Conservation (phyloP, 139 green algal genomes). For the Ostreobium quekettii region DNA sequence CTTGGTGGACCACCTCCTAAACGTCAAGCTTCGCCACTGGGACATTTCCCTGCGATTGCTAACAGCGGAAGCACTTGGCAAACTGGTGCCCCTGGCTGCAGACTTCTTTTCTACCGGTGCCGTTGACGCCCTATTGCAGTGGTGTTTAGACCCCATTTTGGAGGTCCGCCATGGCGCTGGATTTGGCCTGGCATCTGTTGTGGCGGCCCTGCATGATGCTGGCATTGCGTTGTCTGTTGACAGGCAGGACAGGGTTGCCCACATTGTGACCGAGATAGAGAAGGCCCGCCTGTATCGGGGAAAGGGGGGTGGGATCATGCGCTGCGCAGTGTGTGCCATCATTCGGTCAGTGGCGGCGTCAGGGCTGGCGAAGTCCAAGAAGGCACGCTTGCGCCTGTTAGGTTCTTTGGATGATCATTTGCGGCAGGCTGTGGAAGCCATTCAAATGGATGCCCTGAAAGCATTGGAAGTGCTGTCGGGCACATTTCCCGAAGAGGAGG, state of each 20-base stretch:
- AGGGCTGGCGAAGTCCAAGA: constrained; percentile 2
- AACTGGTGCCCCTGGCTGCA: constrained; percentile 46
- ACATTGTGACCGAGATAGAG: constrained; percentile 46
- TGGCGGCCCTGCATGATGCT: constrained; percentile 48
- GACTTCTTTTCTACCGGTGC: constrained; percentile 24
- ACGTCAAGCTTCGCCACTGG: constrained; percentile 84
- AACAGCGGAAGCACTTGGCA: constrained; percentile 57
- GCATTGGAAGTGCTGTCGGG: constrained; percentile 46
- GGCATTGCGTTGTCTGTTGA: constrained; percentile 11
- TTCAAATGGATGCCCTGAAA: constrained; percentile 47
- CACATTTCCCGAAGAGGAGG: not conserved
- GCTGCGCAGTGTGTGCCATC: constrained; percentile 56
- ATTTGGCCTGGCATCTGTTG: constrained; percentile 60
- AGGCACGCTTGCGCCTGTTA: constrained; percentile 24
- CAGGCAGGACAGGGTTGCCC: constrained; percentile 9
- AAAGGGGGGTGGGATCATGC: constrained; percentile 87
- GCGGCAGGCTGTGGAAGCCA: constrained; percentile 50
- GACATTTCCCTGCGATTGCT: constrained; percentile 71
- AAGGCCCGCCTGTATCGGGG: constrained; percentile 67
- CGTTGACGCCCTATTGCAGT: constrained; percentile 42
- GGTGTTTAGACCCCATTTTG: constrained; percentile 40
- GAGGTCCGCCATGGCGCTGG: constrained; percentile 73
- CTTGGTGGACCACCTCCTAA: constrained; percentile 69
- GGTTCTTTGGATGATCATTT: constrained; percentile 67
- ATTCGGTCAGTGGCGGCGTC: constrained; percentile 29